Evolutionary conservation across 2,329 filamentous ascomycete genomes (phyloP), one percentile per base, ranked within the genome.

Genomic region (Neopestalotiopsis rosae): DNA sequence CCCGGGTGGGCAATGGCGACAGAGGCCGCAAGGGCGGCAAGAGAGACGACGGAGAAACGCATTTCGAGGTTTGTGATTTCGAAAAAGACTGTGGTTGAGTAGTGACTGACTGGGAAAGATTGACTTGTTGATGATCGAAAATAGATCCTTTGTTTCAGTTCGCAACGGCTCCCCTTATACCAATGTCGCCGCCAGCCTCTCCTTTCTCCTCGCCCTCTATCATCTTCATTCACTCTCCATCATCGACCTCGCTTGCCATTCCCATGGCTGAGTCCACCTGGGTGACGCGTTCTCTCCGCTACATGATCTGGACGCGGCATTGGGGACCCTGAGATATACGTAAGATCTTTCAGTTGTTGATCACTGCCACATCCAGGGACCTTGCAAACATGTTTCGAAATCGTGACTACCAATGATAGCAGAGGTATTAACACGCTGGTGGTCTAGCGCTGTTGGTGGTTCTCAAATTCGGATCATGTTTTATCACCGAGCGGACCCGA

Each of bases 1-100:
- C 62, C 62, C 1, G 40, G 62, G 6, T 65, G 62, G 28, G 62
- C 62, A 7, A 65, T 17, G 32, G 62, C 34, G 30, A 62, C 30
- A n/a, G 28, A 30, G 20, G 32, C 59, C 10, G 34, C 12, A 30
- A 62, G 32, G 5, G 59, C 59, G 45, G 45, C 17, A 10, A 52
- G 45, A 52, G 45, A 52, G 20, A 52, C 7, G n/a, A 52, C 45
- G 20, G 45, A 52, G 45, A 52, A 52, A 17, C 45, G 45, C 45
- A 52, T 52, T 52, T 52, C 9, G n/a, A 24, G 20, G 17, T 1
- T 52, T 9, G 14, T 52, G 1, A 9, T 10, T 52, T 52, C 5
- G 45, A 52, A 24, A 52, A 52, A 52, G 45, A 52, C 45, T 52
- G 45, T 52, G 45, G 20, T n/a, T 52, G 45, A 12, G 10, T 17